These are phyloP conservation scores for Phytophthora fragariaefolia DNA, from an alignment of 352 stramenopile species.

Conservation along the genomic window DNA sequence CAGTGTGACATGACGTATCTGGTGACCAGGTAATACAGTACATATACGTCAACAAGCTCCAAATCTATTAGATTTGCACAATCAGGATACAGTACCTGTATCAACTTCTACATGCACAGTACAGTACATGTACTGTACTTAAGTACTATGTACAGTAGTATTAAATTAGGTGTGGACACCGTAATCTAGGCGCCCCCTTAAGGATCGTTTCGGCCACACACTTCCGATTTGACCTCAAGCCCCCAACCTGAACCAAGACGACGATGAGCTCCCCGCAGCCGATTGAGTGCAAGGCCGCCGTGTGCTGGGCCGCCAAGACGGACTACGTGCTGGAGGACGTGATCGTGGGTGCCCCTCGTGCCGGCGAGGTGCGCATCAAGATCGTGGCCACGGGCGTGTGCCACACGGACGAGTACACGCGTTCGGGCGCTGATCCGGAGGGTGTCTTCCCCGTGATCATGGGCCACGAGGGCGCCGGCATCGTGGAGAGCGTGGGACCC, in stretches of 20 bases:
- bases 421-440: conserved; percentile 79
- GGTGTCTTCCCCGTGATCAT: conserved; percentile 90
- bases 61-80: too few relatives aligned
- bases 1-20: too few relatives aligned
- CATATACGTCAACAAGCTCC: too few relatives aligned
- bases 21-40: too few relatives aligned
- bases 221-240: conserved; percentile 17
- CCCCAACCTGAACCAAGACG: neutral
- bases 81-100: too few relatives aligned
- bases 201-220: conserved; percentile 21
- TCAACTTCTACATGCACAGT: too few relatives aligned
- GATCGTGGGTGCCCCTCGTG: conserved; percentile 65
- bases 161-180: too few relatives aligned
- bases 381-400: conserved; percentile 87
- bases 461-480: conserved; percentile 84
- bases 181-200: too few relatives aligned
- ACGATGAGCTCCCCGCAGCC: conserved; percentile 65
- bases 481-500: conserved; percentile 84
- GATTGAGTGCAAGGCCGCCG: conserved; percentile 91
- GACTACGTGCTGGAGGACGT: conserved; percentile 87
- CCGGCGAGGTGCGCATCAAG: conserved; percentile 84
- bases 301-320: conserved; percentile 88
- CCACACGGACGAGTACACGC: conserved; percentile 91
- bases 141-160: too few relatives aligned
- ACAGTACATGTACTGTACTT: too few relatives aligned